Base-by-base conservation (phyloP, 805 yeast species). In the Barnettozyma sp. region DNA sequence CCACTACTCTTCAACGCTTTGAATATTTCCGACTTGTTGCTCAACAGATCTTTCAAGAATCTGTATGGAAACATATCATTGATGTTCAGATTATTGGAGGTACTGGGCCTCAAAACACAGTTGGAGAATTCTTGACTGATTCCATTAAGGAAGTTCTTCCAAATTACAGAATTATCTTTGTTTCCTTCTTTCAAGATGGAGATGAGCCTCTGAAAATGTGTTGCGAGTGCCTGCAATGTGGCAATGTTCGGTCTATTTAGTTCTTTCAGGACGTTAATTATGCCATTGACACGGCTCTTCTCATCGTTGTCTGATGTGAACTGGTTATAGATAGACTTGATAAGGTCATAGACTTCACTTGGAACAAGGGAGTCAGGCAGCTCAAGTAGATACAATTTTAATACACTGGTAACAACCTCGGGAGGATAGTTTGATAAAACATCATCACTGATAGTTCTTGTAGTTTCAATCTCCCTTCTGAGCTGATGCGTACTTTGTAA, bases 351-450 rank as follows among this genome's bases (percentile, higher is more conserved):
- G 41, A 72, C 63, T 31, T 71, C 73, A 38, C 70, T 63, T 2
- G 90, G 77, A 5, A 86, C 70, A 27, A 85, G 55, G 3, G 92
- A 78, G 42, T 78, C 85, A 0, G 95, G 95, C 30, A 85, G 65
- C 54, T 86, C 95, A 53, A 84, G 62, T 20, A 85, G 60, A 57
- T 82, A 85, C 23, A 84, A 65, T 53, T 82, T 81, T 45, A 85
- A 65, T 4, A 76, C 76, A 47, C 79, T 74, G 5, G 87, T 80
- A 8, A 82, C 71, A 0, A 75, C 68, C 32, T 76, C 69, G 2
- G 86, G 80, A 25, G 60, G 60, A 35, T 62, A 59, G 8, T 64
- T 55, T 1, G 54, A 40, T 32, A 62, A 50, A 13, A 60, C 40
- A 7, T 45, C 51, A 12, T 43, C 38, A 5, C 41, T 45, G 6